phyloP scores from a whole-genome alignment of 768 basidiomycete species.

The Cystofilobasidium ferigula region DNA sequence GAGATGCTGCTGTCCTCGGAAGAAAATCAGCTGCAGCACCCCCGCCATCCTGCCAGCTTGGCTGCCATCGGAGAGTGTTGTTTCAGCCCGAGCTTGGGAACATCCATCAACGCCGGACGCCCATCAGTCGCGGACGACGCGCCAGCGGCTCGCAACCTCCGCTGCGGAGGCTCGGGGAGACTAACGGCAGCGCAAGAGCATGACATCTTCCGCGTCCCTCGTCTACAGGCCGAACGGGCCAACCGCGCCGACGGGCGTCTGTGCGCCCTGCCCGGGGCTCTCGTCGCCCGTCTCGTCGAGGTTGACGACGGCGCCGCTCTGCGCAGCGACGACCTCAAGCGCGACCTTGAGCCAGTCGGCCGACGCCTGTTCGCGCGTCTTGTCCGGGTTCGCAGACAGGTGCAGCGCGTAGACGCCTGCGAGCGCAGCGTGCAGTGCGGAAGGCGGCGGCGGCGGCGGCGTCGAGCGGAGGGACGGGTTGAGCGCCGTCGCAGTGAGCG shows the following conservation, averaged over 20 bases:
- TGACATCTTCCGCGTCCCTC: no score
- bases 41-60: no score
- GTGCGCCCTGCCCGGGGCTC: background rate
- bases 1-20: no score
- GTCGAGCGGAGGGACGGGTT: background rate
- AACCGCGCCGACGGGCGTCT: background rate
- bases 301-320: constrained; percentile 1
- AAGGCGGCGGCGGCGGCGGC: background rate
- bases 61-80: no score
- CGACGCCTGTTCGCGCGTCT: background rate
- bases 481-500: background rate
- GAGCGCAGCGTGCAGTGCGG: background rate
- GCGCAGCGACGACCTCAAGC: background rate
- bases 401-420: background rate
- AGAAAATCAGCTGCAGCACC: no score
- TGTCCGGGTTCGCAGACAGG: background rate
- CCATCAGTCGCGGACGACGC: no score
- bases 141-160: no score
- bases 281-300: background rate
- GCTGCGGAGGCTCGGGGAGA: no score
- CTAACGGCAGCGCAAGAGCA: no score
- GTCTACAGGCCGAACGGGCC: background rate
- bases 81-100: no score
- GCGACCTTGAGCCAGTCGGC: constrained; percentile 5
- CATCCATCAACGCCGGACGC: no score